Conservation (phyloP, 1,284 basidiomycete species). For the Earliella scabrosa region DNA sequence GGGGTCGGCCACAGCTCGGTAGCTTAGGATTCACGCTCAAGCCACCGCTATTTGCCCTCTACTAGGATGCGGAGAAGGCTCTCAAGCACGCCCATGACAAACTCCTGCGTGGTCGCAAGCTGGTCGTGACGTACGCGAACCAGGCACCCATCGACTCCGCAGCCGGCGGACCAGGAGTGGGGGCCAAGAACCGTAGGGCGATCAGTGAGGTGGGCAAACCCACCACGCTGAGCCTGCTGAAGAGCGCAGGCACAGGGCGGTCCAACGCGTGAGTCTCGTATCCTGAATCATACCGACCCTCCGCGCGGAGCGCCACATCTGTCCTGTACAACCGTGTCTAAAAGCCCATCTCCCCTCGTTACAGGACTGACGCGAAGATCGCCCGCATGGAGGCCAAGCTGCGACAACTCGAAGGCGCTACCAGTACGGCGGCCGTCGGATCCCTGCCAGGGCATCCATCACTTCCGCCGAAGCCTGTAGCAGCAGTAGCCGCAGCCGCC, state of each 20-base stretch:
- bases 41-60: slow-evolving; percentile 24
- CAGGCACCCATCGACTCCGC: slow-evolving; percentile 63
- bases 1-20: slow-evolving; percentile 18
- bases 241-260: slow-evolving; percentile 63
- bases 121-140: slow-evolving; percentile 89
- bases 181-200: slow-evolving; percentile 41
- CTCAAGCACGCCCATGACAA: slow-evolving; percentile 79
- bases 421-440: slow-evolving; percentile 24
- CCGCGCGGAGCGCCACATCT: background rate
- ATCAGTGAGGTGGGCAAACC: slow-evolving; percentile 70
- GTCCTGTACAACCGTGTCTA: background rate
- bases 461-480: slow-evolving; percentile 52
- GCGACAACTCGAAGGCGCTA: slow-evolving; percentile 66
- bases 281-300: background rate
- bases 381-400: slow-evolving; percentile 96
- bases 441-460: slow-evolving; percentile 48
- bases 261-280: slow-evolving; percentile 60
- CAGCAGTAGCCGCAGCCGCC: slow-evolving; percentile 17
- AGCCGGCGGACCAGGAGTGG: slow-evolving; percentile 20
- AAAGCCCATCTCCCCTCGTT: background rate
- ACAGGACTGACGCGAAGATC: slow-evolving; percentile 87
- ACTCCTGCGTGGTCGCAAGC: slow-evolving; percentile 82
- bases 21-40: slow-evolving; percentile 9
- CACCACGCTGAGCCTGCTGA: slow-evolving; percentile 88
- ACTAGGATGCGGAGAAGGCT: slow-evolving; percentile 86